Evolutionary conservation across 2,329 filamentous ascomycete genomes (phyloP), one percentile per base, ranked within the genome.

Genomic region (Atkinsonella hypoxylon): DNA sequence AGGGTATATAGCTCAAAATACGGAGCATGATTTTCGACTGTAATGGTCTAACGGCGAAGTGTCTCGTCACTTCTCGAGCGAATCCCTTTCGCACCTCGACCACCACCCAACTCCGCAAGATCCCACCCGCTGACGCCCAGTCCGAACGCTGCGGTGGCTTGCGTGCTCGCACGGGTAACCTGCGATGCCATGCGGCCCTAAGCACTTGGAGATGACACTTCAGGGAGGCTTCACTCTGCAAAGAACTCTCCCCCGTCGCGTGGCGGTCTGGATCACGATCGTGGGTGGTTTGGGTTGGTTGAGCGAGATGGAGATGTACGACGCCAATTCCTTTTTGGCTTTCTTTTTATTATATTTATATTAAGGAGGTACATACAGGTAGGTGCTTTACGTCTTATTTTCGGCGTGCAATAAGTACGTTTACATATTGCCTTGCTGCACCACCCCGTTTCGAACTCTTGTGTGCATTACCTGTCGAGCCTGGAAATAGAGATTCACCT

Each of bases 161-260:
- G 65, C 69, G 74, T 77, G 82, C 79, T 83, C 80, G 75, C 73
- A 74, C 62, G 75, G 81, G 81, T 67, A 84, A 75, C 81, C 76
- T 72, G 74, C 77, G 81, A 83, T 43, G 67, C 74, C 80, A 74
- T 63, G 71, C 66, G 69, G 69, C 73, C 79, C 68, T 83, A 77
- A 82, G 81, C 77, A 79, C 78, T 49, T 82, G 81, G 77, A 79
- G 77, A 79, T 71, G 62, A 84, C 64, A 61, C 80, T 83, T 80
- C 74, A 84, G 81, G 76, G 80, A 82, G 81, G 81, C 52, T 69
- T 83, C 77, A 84, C 81, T 82, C 78, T 81, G 80, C 81, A 84
- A 78, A 83, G 80, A 67, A 66, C 72, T 81, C 75, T 79, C 77
- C 79, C 78, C 80, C 81, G 78, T 82, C 75, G 75, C 74, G 74